These are phyloP conservation scores for Tubosaeta brunneosetosa DNA, from an alignment of 768 basidiomycete genomes.

Conservation along the genomic window DNA sequence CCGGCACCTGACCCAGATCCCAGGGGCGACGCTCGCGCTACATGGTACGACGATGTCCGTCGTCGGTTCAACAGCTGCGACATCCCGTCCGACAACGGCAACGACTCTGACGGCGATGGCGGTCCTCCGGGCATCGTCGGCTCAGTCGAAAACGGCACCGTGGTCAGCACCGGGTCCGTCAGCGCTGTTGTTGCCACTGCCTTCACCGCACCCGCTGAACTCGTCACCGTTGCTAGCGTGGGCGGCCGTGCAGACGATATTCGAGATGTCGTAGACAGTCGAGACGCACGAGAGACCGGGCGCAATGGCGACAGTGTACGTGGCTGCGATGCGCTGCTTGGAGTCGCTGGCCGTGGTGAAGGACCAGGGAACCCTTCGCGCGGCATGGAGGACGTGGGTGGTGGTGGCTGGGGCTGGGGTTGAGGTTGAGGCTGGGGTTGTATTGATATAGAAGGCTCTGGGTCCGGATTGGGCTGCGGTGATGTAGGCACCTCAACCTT, in stretches of 20 bases:
- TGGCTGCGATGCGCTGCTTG: constrained; percentile 30
- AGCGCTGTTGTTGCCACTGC: constrained; percentile 66
- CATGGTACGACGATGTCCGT: constrained; percentile 58
- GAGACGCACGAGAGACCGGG: constrained; percentile 69
- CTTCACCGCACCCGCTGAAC: constrained; percentile 44
- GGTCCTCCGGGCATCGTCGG: constrained; percentile 32
- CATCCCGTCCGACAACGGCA: constrained; percentile 60
- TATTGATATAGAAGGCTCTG: constrained; percentile 13
- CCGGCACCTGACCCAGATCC: constrained; percentile 14
- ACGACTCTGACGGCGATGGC: constrained; percentile 56
- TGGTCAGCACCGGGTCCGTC: constrained; percentile 48
- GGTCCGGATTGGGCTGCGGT: constrained; percentile 11
- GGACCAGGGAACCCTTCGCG: background rate
- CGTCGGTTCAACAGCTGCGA: constrained; percentile 43
- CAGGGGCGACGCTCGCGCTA: constrained; percentile 48
- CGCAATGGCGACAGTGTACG: constrained; percentile 55
- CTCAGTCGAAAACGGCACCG: constrained; percentile 37
- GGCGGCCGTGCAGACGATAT: constrained; percentile 65
- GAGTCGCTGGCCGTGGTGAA: constrained; percentile 7
- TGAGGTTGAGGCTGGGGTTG: constrained; percentile 16
- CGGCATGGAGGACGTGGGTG: background rate
- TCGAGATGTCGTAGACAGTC: constrained; percentile 61
- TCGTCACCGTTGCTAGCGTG: constrained; percentile 45
- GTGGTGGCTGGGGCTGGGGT: constrained; percentile 34
- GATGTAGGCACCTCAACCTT: constrained; percentile 29